phyloP scores from a whole-genome alignment of 306 rosid genomes.

The Psophocarpus tetragonolobus region DNA sequence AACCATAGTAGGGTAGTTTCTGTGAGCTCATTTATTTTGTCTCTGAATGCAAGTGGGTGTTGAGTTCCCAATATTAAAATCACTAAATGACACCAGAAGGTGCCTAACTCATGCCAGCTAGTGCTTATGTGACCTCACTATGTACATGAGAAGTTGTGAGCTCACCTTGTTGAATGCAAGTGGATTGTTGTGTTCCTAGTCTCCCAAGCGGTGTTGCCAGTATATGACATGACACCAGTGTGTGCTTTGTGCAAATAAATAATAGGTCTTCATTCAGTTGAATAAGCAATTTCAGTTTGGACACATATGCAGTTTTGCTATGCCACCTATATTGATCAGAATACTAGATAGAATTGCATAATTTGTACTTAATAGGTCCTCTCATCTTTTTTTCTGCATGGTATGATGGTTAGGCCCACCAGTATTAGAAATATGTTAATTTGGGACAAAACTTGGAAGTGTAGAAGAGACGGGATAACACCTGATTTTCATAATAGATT shows the following conservation, averaged over 20 bases:
- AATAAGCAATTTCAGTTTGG: conserved; percentile 6
- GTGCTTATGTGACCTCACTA: conserved; percentile 31
- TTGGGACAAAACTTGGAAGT: conserved; percentile 10
- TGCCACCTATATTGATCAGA: conserved; percentile 2
- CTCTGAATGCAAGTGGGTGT: conserved; percentile 37
- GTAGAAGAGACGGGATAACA: background rate
- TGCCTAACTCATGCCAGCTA: conserved; percentile 16
- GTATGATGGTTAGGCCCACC: background rate
- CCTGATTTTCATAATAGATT: background rate
- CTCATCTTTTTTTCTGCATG: background rate
- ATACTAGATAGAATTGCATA: background rate
- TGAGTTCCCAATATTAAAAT: conserved; percentile 31
- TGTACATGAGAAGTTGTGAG: background rate
- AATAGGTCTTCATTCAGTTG: conserved; percentile 4
- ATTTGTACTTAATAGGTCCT: background rate
- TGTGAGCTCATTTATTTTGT: conserved; percentile 36
- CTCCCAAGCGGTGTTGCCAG: conserved; percentile 26
- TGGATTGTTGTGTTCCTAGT: conserved; percentile 25
- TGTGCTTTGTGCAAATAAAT: conserved; percentile 13
- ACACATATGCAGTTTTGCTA: background rate
- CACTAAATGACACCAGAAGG: conserved; percentile 26
- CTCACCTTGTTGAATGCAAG: conserved; percentile 16
- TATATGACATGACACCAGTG: conserved; percentile 21
- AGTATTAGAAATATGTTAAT: background rate
- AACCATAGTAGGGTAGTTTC: conserved; percentile 29